phyloP scores from a whole-genome alignment of 2,329 filamentous ascomycete genomes.

The Sclerotinia sclerotiorum region DNA sequence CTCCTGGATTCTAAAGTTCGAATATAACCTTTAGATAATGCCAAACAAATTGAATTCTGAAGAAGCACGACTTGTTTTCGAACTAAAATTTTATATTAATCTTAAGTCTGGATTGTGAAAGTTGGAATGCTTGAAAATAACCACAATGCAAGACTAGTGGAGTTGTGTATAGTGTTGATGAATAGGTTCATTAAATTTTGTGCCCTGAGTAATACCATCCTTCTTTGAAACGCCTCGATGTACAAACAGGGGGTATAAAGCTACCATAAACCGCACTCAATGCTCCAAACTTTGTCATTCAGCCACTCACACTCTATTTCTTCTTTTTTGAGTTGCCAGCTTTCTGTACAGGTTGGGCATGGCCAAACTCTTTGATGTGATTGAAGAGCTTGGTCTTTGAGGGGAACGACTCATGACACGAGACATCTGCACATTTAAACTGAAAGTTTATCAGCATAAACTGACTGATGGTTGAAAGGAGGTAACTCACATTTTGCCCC shows the following conservation, averaged over 20 bases:
- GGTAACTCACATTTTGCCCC: constrained; percentile 28
- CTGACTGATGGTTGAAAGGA: neutral
- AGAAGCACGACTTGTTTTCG: neutral
- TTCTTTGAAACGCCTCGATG: constrained; percentile 21
- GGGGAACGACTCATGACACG: constrained; percentile 56
- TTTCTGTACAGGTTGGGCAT: constrained; percentile 50
- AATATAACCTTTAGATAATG: neutral
- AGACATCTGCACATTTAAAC: constrained; percentile 50
- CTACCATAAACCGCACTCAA: constrained; percentile 3
- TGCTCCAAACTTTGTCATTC: constrained; percentile 1
- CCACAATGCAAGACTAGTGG: too few species aligned
- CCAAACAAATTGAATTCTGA: neutral
- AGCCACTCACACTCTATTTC: constrained; percentile 19
- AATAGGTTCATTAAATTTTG: neutral
- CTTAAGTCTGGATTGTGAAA: neutral
- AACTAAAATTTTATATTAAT: neutral
- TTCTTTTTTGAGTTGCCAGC: constrained; percentile 32
- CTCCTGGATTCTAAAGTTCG: neutral
- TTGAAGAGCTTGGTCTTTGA: constrained; percentile 63
- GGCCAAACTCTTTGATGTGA: constrained; percentile 57
- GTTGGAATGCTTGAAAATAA: neutral
- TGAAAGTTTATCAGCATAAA: constrained; percentile 32
- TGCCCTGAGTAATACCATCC: neutral
- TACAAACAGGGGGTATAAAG: constrained; percentile 22
- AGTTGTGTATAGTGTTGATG: too few species aligned